Conservation (phyloP, 2,329 filamentous ascomycete species). For the Beauveria caledonica region DNA sequence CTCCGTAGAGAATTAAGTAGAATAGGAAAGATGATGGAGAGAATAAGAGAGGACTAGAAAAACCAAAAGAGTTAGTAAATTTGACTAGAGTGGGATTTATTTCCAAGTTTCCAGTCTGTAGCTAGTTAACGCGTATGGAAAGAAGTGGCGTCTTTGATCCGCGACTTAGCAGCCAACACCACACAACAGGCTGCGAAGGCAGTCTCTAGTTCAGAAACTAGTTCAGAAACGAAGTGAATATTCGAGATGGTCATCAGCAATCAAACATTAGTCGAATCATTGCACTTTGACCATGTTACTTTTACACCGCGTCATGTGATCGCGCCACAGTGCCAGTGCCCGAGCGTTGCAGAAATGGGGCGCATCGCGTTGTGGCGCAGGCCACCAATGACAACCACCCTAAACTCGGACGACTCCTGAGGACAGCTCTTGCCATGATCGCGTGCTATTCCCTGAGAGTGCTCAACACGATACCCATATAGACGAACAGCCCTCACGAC, state of each 20-base stretch:
- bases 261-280: background rate
- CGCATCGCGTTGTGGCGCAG: slow-evolving; percentile 7
- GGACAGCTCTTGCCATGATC: background rate
- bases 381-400: slow-evolving; percentile 1
- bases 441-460: background rate
- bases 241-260: background rate
- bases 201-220: no score
- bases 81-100: no score
- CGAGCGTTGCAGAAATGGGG: background rate
- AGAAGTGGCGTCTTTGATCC: no score
- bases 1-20: no score
- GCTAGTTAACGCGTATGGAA: no score
- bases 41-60: no score
- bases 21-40: no score
- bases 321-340: background rate
- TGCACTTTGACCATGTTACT: background rate
- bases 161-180: background rate
- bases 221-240: no score
- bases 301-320: background rate
- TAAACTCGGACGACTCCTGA: slow-evolving; percentile 1
- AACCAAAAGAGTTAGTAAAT: no score
- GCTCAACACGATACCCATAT: background rate
- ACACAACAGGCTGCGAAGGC: background rate
- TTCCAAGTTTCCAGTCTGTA: no score
- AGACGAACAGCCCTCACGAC: slow-evolving; percentile 13